phyloP scores from a whole-genome alignment of 306 rosid genomes.

The Vicia faba region DNA sequence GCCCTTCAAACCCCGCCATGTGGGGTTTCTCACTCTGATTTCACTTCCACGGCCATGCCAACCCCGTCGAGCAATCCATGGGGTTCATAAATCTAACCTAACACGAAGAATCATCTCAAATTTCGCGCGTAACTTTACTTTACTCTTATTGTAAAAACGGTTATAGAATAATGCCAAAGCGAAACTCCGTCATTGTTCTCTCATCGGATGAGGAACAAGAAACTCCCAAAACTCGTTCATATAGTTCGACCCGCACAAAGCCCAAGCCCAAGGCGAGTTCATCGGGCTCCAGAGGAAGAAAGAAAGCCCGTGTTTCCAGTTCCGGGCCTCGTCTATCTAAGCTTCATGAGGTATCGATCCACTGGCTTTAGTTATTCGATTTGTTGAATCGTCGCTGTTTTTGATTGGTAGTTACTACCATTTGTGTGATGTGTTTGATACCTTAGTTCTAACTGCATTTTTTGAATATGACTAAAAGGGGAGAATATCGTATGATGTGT shows the following conservation, averaged over 20 bases:
- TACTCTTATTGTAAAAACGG: neutral
- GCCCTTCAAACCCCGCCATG: slow-evolving; percentile 21
- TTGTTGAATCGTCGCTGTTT: slow-evolving; percentile 2
- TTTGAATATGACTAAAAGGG: neutral
- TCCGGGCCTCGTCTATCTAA: slow-evolving; percentile 49
- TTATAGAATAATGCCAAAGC: slow-evolving; percentile 60
- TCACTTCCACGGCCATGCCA: neutral
- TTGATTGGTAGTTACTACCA: neutral
- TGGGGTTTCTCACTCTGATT: slow-evolving; percentile 21
- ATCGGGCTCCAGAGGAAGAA: slow-evolving; percentile 50
- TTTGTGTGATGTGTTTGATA: neutral
- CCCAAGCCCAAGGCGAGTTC: slow-evolving; percentile 38
- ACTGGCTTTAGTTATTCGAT: neutral
- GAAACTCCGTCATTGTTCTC: slow-evolving; percentile 50
- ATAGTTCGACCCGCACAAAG: slow-evolving; percentile 41
- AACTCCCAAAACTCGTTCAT: slow-evolving; percentile 37
- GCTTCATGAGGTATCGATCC: slow-evolving; percentile 53
- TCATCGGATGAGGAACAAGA: slow-evolving; percentile 70
- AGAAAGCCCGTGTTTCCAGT: slow-evolving; percentile 62
- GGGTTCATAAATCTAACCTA: neutral
- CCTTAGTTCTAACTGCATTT: slow-evolving; percentile 7
- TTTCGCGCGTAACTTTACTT: neutral
- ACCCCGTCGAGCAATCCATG: too few relatives aligned
- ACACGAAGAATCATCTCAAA: neutral
- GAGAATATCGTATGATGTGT: slow-evolving; percentile 29